phyloP scores from a whole-genome alignment of 352 stramenopile genomes.

The Globisporangium iwayamae region DNA sequence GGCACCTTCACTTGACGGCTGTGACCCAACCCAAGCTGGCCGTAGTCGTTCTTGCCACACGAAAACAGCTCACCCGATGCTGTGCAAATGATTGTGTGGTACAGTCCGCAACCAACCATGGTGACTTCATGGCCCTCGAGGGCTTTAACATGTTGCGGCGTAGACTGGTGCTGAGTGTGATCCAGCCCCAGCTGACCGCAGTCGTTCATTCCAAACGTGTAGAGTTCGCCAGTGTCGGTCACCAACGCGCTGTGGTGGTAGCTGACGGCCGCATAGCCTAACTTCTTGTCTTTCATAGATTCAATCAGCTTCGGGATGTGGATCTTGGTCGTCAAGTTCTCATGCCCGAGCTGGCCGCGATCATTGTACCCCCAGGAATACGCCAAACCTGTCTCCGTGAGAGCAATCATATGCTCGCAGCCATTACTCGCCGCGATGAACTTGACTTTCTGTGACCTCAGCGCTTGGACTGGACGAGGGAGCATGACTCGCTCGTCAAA shows the following conservation, averaged over 20 bases:
- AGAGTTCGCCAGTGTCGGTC: conserved; percentile 70
- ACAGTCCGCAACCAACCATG: conserved; percentile 80
- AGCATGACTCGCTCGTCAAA: conserved; percentile 88
- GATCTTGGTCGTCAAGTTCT: conserved; percentile 83
- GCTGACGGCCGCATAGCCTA: conserved; percentile 75
- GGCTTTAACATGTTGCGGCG: conserved; percentile 69
- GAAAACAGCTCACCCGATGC: conserved; percentile 58
- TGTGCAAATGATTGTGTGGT: conserved; percentile 83
- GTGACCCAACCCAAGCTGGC: conserved; percentile 76
- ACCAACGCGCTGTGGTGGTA: conserved; percentile 85
- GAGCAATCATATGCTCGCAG: conserved; percentile 84
- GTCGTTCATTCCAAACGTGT: conserved; percentile 89
- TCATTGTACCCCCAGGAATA: conserved; percentile 90
- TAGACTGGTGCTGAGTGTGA: conserved; percentile 72
- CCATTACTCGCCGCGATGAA: conserved; percentile 86
- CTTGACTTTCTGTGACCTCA: conserved; percentile 76
- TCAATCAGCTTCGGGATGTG: conserved; percentile 83
- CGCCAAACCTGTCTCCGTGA: conserved; percentile 74
- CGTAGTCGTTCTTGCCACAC: conserved; percentile 89
- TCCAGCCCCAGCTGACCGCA: conserved; percentile 83
- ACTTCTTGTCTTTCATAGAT: conserved; percentile 78
- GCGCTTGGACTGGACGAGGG: conserved; percentile 65
- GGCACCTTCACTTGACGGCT: conserved; percentile 75
- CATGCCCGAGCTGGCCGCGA: conserved; percentile 79
- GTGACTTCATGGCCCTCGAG: conserved; percentile 70